These are phyloP conservation scores for Entamoeba nuttalli DNA, from an alignment of 208 protist species.

Conservation along the genomic window DNA sequence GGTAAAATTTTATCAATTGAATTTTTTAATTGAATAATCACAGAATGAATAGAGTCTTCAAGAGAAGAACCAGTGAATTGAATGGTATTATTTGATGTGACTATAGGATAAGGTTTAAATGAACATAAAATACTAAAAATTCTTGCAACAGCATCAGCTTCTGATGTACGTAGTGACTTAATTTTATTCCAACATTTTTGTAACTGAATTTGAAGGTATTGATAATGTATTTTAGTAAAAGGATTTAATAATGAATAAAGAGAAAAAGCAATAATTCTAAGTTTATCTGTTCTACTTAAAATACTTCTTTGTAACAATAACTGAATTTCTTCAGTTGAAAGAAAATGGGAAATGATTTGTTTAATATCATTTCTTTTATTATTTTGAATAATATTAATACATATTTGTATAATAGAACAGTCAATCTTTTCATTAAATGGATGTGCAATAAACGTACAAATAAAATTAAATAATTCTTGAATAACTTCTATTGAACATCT, in stretches of 20 bases:
- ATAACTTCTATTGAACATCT: not conserved
- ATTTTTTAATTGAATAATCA: not conserved
- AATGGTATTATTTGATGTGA: not conserved
- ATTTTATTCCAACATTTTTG: not conserved
- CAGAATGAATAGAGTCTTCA: not conserved
- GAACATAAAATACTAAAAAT: not conserved
- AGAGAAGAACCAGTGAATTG: not conserved
- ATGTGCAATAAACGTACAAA: not conserved
- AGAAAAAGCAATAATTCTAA: not conserved
- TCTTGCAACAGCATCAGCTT: not conserved
- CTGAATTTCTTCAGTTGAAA: not conserved
- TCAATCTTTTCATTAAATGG: not conserved
- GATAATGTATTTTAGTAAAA: not conserved
- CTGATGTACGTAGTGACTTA: not conserved
- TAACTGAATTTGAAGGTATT: not conserved
- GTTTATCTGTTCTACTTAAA: not conserved
- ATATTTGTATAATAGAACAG: not conserved
- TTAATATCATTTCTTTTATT: not conserved
- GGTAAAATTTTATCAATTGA: not conserved
- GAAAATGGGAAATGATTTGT: not conserved
- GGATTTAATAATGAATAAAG: no score
- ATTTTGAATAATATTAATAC: not conserved
- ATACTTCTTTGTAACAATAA: not conserved
- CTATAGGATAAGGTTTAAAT: not conserved
- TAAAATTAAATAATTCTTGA: not conserved